Evolutionary conservation across 108 stramenopile species (phyloP).

Genomic region (Asterionellopsis glacialis): DNA sequence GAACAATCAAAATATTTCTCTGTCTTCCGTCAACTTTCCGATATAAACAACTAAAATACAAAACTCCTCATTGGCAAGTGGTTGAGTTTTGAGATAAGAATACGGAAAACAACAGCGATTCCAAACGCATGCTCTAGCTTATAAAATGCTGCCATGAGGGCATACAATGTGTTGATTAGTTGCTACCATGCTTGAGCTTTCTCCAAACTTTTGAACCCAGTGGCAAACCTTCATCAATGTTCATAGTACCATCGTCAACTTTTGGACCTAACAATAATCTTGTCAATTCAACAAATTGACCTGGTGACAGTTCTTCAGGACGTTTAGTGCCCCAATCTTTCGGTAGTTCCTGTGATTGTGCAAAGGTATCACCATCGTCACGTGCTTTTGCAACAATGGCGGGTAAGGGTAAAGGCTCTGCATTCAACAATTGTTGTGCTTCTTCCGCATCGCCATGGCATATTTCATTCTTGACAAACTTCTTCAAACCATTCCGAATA

Average conservation of each 20-base stretch:
- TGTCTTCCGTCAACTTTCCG: too few species aligned
- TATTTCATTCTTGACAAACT: conserved; percentile 42
- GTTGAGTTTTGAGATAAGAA: too few species aligned
- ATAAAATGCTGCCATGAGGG: too few species aligned
- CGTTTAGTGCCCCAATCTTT: conserved; percentile 80
- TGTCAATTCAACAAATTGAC: conserved; percentile 93
- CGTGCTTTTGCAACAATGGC: conserved; percentile 28
- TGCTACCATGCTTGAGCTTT: conserved; percentile 83
- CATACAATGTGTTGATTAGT: too few species aligned
- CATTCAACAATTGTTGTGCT: conserved; percentile 34
- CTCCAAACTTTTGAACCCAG: conserved; percentile 86
- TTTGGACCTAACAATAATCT: conserved; percentile 56
- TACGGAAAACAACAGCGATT: too few species aligned
- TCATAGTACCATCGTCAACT: conserved; percentile 6
- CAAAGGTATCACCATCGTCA: conserved; percentile 67
- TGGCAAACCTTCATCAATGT: conserved; percentile 17
- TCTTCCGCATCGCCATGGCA: conserved; percentile 32
- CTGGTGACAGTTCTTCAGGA: conserved; percentile 91
- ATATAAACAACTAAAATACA: too few species aligned
- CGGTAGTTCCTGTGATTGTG: conserved; percentile 62
- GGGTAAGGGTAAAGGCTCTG: conserved; percentile 58
- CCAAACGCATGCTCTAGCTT: too few species aligned
- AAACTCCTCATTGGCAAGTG: too few species aligned
- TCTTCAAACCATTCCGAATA: conserved; percentile 84
- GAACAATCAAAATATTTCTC: too few species aligned